Base-by-base conservation (phyloP, 768 basidiomycete genomes). In the Boletus pseudopeckii region DNA sequence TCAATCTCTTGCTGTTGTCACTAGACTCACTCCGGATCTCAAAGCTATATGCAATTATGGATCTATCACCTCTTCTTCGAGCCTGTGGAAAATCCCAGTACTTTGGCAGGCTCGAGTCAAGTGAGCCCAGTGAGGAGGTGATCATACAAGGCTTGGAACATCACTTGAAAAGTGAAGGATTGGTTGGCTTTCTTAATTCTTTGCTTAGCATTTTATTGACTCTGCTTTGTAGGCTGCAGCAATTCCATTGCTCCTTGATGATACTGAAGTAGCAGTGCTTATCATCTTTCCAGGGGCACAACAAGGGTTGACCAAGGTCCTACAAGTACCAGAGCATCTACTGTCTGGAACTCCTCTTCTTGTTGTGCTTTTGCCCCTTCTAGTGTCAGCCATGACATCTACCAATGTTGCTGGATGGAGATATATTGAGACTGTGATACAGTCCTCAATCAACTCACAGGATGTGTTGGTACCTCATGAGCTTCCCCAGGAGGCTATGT, bases 61-160 rank as follows among this genome's bases (percentile, higher is more conserved):
- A 85, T 48, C 57, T 86, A 20, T 60, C 69, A 18, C 52, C 73
- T 2, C 68, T 88, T 13, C 63, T 84, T 39, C 70, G 69, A 10
- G 78, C 81, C 7, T 84, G 81, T 62, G 71, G 76, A 28, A 71
- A 69, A 17, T 68, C 75, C 17, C 72, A 80, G 20, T 86, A 88
- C 54, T 71, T 79, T 58, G 86, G 78, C 3, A 75, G 74, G 50
- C 56, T 89, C 6, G 73, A 69, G 24, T 72, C 80, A 32, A 65
- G 63, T 28, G 68, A 70, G 10, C 69, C 71, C 4, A 61, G 63
- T 39, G 83, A 85, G 58, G 62, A 61, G 1, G 66, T 68, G 22
- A 57, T 70, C 1, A 67, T 86, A 42, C 65, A 62, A 33, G 71
- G 74, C 5, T 56, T 88, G 14, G 71, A 71, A 17, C 49, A 60